Evolutionary conservation across 2,329 filamentous ascomycete species (phyloP), one percentile per base, ranked within the genome.

Genomic region (Aureobasidium mangrovei): DNA sequence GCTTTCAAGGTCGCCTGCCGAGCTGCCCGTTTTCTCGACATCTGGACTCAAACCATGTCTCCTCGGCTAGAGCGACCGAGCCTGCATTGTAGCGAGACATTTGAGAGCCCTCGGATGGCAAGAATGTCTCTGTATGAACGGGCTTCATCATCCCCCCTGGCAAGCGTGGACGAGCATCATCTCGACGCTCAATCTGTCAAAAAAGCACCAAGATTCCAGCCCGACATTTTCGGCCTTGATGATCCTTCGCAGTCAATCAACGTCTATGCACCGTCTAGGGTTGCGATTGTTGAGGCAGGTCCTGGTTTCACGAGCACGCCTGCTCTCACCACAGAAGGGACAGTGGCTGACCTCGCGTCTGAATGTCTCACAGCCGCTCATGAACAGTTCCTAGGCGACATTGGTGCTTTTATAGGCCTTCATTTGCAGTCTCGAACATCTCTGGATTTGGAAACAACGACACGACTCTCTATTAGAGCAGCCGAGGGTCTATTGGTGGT

Each of bases 1-100:
- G 91, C 91, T 0, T 97, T 95, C 74, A 90, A 87, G 65, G 90
- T 97, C 51, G 87, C 95, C n/a, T 91, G 85, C 45, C 84, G 91
- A 63, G 90, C 88, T 10, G 89, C 96, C 28, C 80, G 85, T 42
- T 97, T 98, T 64, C 77, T 95, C 40, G 93, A 98, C 62, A 78
- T 91, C 2, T 84, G 93, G 73, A 84, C 87, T 36, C 86, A 72
- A 48, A 67, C 72, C 49, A 59, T 40, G 6, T 41, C 39, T 12
- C 41, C 41, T 7, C 35, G 18, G n/a, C 49, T 24, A 24, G 40
- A 12, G 32, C 35, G 36, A 40, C 40, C 46, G 3, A 51, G 29
- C 7, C 9, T 40, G 18, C 47, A 24, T n/a, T 27, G 32, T 8
- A 26, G 36, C 6, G 46, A 51, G 3, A 18, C 27, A 4, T 42